phyloP scores from a whole-genome alignment of 1,139 yeast species.

The Fermentozyma sake region DNA sequence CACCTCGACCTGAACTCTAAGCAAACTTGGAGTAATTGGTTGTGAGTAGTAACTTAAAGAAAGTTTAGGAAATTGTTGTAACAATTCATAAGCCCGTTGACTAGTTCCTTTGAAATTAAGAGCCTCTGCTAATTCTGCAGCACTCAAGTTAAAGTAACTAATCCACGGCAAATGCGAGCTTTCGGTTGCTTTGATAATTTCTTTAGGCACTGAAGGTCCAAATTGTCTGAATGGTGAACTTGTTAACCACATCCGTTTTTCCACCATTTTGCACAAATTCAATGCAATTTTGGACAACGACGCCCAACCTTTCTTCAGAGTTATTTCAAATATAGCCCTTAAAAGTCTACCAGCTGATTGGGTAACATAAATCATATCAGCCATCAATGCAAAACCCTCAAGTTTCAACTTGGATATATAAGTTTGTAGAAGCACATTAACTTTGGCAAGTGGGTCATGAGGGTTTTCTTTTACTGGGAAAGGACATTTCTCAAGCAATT shows the following conservation, averaged over 20 bases:
- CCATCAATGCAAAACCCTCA: constrained; percentile 86
- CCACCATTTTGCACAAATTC: constrained; percentile 75
- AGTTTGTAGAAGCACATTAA: constrained; percentile 76
- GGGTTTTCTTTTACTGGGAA: constrained; percentile 75
- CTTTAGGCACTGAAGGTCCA: constrained; percentile 55
- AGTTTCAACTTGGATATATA: constrained; percentile 71
- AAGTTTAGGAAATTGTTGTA: constrained; percentile 71
- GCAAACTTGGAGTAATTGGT: constrained; percentile 68
- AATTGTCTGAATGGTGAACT: constrained; percentile 88
- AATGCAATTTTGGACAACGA: constrained; percentile 53
- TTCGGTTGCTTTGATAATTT: constrained; percentile 71
- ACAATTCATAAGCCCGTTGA: constrained; percentile 52
- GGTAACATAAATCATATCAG: constrained; percentile 90
- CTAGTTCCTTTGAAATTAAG: constrained; percentile 70
- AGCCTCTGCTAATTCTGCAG: constrained; percentile 79
- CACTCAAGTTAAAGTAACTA: constrained; percentile 64
- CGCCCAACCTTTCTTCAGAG: constrained; percentile 72
- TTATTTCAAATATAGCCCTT: constrained; percentile 80
- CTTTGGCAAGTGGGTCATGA: constrained; percentile 73
- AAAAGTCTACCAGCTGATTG: constrained; percentile 91
- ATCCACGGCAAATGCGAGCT: constrained; percentile 80
- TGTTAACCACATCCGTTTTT: constrained; percentile 76
- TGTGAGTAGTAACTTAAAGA: constrained; percentile 57
- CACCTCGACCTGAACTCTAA: constrained; percentile 64
- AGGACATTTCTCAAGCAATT: constrained; percentile 72